phyloP scores from a whole-genome alignment of 2,329 filamentous ascomycete species.

The Phaeosphaeriaceae sp. region DNA sequence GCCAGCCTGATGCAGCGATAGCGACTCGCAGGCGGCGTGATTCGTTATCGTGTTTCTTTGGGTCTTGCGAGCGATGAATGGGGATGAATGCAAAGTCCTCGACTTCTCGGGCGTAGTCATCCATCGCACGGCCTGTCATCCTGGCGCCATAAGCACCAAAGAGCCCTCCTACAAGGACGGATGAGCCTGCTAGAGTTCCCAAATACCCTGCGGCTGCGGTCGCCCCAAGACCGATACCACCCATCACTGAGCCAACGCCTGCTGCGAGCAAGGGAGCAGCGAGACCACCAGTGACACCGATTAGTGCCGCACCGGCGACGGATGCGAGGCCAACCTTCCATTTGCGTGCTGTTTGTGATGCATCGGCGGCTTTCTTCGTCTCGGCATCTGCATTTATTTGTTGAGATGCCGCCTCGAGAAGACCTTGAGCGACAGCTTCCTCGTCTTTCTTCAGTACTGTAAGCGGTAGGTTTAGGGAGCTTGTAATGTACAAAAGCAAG shows the following conservation, averaged over 20 bases:
- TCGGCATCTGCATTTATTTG: slow-evolving; percentile 80
- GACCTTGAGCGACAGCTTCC: slow-evolving; percentile 73
- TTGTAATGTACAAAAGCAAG: slow-evolving; percentile 72
- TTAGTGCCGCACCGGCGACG: slow-evolving; percentile 85
- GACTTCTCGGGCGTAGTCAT: slow-evolving; percentile 84
- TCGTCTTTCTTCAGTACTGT: slow-evolving; percentile 74
- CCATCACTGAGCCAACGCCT: slow-evolving; percentile 79
- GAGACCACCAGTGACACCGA: slow-evolving; percentile 81
- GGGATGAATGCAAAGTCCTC: slow-evolving; percentile 89
- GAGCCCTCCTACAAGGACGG: slow-evolving; percentile 79
- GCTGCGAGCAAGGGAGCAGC: slow-evolving; percentile 79
- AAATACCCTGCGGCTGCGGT: slow-evolving; percentile 79
- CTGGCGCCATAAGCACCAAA: slow-evolving; percentile 91
- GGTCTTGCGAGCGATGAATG: slow-evolving; percentile 56
- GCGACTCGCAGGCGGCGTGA: slow-evolving; percentile 72
- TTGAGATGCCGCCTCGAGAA: slow-evolving; percentile 74
- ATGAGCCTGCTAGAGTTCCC: slow-evolving; percentile 79
- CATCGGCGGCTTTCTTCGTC: slow-evolving; percentile 73
- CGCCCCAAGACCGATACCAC: slow-evolving; percentile 75
- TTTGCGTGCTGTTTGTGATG: slow-evolving; percentile 69
- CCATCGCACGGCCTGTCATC: slow-evolving; percentile 86
- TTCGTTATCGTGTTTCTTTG: slow-evolving; percentile 58
- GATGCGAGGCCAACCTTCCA: slow-evolving; percentile 88
- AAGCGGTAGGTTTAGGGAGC: slow-evolving; percentile 72
- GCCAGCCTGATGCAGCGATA: slow-evolving; percentile 83